Base-by-base conservation (phyloP, 2,329 filamentous ascomycete species). In the Pseudogymnoascus sp. region DNA sequence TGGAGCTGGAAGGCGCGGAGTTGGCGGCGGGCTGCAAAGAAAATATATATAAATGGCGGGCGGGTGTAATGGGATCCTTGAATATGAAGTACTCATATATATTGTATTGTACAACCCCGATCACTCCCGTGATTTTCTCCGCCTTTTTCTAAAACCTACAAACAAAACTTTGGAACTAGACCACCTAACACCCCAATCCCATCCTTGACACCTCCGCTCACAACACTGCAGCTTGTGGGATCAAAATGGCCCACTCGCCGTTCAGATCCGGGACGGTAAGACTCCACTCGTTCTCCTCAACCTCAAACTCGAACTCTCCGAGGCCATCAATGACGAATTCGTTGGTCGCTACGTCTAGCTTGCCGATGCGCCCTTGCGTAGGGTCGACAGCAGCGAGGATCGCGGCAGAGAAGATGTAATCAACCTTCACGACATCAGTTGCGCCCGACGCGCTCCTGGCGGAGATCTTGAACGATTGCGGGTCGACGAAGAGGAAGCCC, bases 241-340 rank as follows among this genome's bases (percentile, higher is more conserved):
- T 55, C 28, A 55, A 21, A 55, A 55, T 33, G 16, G 59, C 68
- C 64, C 67, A 70, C 45, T 70, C 68, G 25, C 68, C 68, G 55
- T 65, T 63, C 18, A 66, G 45, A 52, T 67, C 63, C 11, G 64
- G 64, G 18, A 68, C 62, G 14, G 64, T 69, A 14, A 68, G 63
- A 14, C 60, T 62, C 14, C 67, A 38, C 68, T 78, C 76, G 45
- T 76, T 76, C 65, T 78, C 76, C 4, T 78, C 76, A 1, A 61
- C 73, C 66, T 78, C 76, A 41, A 77, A 78, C 67, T 77, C 75
- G 18, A 74, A 69, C 68, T 77, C 76, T 62, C 75, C 75, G 0
- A 77, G 60, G 16, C 67, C 70, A 37, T 73, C 73, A 43, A 77
- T 71, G 62, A 77, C 69, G 58, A 77, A 78, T n/a, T 68, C 68